Evolutionary conservation across 371 early-diverging fungal genomes (phyloP), one percentile per base, ranked within the genome.

Genomic region (Circinella umbellata): DNA sequence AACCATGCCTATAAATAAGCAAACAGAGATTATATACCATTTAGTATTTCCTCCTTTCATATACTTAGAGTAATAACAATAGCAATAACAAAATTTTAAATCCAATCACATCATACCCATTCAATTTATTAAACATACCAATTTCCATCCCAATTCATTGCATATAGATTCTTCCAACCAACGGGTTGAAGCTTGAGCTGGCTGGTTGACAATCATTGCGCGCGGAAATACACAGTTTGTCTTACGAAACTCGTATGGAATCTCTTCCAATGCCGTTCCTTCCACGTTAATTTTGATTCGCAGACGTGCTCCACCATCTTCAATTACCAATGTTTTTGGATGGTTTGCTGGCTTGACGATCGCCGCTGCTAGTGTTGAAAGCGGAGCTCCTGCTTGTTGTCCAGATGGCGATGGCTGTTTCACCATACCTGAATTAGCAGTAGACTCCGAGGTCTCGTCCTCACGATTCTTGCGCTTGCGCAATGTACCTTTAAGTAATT

Each of bases 401-500:
- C 15, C 11, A 15, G 64, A 61, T 39, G 69, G 54, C 51, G 59
- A 5, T 3, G 73, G 34, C 6, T 57, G 57, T 57, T 57, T 57
- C 57, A 57, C 57, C 35, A 27, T 51, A n/a, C 51, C 51, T 27
- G 27, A 27, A 27, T 27, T 27, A 27, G 27, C 27, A 51, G 8
- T 48, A 34, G 63, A 47, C 48, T 46, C 63, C 46, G 63, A 20
- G 15, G 59, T 4, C 42, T 62, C 36, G 37, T 73, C 73, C 18
- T 78, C 80, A 20, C 79, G 72, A 48, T 80, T 66, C 66, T 84
- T 84, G 38, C 84, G 78, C 48, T 81, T 81, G 51, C 84, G 78
- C 18, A 84, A 69, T 0, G 84, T 84, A 15, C 84, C 84, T 42
- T 84, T 84, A 60, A 81, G 15, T 20, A 92, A 77, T 78, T 94